Conservation (phyloP, 176 grass and related monocot genomes). For the Zoysia pacifica region DNA sequence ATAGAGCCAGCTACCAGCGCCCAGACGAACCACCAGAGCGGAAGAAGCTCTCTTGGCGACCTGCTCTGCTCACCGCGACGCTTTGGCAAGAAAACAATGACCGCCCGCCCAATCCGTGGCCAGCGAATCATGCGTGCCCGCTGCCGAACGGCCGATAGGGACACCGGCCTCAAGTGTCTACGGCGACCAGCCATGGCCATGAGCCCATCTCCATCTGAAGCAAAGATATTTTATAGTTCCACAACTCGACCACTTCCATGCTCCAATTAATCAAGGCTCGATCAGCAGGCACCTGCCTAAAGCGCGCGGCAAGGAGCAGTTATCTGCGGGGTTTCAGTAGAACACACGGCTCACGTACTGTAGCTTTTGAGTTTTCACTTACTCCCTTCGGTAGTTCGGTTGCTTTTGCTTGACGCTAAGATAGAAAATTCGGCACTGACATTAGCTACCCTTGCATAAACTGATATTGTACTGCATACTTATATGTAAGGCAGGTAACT, state of each 20-base stretch:
- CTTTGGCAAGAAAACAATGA: slow-evolving; percentile 35
- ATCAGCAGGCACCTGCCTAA: neutral
- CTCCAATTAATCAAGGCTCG: slow-evolving; percentile 24
- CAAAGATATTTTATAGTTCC: neutral
- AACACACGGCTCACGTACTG: neutral
- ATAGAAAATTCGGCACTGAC: too few species aligned
- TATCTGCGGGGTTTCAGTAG: slow-evolving; percentile 4
- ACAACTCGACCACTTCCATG: slow-evolving; percentile 33
- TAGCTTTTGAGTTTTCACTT: too few species aligned
- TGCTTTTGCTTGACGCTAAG: too few species aligned
- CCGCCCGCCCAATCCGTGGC: slow-evolving; percentile 44
- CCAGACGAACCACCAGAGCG: neutral
- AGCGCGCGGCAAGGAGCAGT: neutral
- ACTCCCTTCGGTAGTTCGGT: too few species aligned
- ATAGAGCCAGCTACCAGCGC: neutral
- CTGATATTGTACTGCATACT: too few species aligned
- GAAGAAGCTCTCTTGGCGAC: neutral
- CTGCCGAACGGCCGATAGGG: slow-evolving; percentile 40
- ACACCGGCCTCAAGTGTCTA: slow-evolving; percentile 35
- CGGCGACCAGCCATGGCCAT: slow-evolving; percentile 34
- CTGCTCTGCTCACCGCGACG: neutral
- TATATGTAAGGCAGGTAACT: too few species aligned
- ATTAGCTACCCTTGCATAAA: too few species aligned
- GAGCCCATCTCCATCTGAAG: neutral
- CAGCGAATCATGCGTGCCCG: slow-evolving; percentile 44